phyloP scores from a whole-genome alignment of 106 monocot genomes.

The Dioscorea dumetorum region DNA sequence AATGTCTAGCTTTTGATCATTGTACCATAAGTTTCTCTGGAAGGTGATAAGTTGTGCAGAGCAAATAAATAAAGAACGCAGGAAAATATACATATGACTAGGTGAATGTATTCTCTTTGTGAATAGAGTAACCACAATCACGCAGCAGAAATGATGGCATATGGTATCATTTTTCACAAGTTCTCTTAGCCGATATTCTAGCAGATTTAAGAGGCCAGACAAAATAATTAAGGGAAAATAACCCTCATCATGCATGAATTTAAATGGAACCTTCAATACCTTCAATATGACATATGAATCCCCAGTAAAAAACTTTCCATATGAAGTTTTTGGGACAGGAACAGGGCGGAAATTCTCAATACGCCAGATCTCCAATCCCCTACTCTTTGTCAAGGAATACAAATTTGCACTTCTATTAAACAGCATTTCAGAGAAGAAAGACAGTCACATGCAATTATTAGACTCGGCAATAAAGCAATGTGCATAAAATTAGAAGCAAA shows the following conservation, averaged over 20 bases:
- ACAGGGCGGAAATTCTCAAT: constrained; percentile 93
- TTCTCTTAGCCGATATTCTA: no score
- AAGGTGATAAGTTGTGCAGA: no score
- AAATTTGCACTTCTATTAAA: not conserved
- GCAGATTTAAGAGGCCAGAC: not conserved
- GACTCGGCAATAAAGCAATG: no score
- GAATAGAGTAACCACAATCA: no score
- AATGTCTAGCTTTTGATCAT: no score
- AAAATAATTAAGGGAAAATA: not conserved
- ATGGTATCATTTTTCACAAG: no score
- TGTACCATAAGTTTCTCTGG: no score
- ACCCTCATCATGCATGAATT: not conserved
- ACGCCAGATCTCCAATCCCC: constrained; percentile 88
- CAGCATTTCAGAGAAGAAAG: not conserved
- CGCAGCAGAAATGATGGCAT: no score
- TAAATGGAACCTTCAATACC: constrained; percentile 24
- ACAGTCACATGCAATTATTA: no score
- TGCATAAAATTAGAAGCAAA: not conserved
- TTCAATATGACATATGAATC: constrained; percentile 89
- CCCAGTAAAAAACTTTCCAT: constrained; percentile 86
- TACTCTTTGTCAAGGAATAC: constrained; percentile 40
- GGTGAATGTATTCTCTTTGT: no score
- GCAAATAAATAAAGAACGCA: no score
- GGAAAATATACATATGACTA: no score
- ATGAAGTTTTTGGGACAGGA: constrained; percentile 57